Base-by-base conservation (phyloP, 2,329 filamentous ascomycete genomes). In the Dendrostoma leiphaemia region DNA sequence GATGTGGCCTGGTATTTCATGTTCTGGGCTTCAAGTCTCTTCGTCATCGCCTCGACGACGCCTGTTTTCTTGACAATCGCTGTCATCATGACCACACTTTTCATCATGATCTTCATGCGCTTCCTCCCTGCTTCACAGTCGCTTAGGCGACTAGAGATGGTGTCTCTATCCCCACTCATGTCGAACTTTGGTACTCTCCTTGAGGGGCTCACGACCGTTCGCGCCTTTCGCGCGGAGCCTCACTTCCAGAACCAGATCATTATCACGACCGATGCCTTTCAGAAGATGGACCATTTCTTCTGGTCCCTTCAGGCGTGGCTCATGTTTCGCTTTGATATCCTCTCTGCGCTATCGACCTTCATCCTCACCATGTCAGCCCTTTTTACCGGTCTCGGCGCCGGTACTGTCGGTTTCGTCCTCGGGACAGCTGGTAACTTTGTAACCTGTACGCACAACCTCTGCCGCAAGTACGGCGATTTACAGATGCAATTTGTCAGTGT, bases 251-350 rank as follows among this genome's bases (percentile, higher is more conserved):
- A 85, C 58, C 82, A 86, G 48, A 90, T 95, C 49, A 86, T 97
- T 31, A 75, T 80, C 2, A 91, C 91, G 0, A 91, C 91, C 0
- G 91, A 96, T 65, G 85, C 85, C 17, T 96, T 96, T 66, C 92
- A 96, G 68, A 91, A 91, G 66, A 94, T 96, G 81, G 92, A 97
- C 64, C 92, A 97, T 68, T 96, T 96, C 72, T 96, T 95, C 72
- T 96, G 91, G 88, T 89, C 86, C 55, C 78, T 95, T 40, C 90
- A 95, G 61, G 84, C 85, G 7, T 96, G 91, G 91, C 77, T 96
- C 2, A 85, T 86, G 67, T 91, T 88, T 64, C 84, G 91, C 12
- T 93, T 94, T 53, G 86, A 90, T 61, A 70, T 76, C 8, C 71
- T 92, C 6, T 90, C 90, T 0, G 88, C 88, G 0, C 67, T 82